Evolutionary conservation across 1,139 yeast species (phyloP).

Genomic region (Pichia sp.): DNA sequence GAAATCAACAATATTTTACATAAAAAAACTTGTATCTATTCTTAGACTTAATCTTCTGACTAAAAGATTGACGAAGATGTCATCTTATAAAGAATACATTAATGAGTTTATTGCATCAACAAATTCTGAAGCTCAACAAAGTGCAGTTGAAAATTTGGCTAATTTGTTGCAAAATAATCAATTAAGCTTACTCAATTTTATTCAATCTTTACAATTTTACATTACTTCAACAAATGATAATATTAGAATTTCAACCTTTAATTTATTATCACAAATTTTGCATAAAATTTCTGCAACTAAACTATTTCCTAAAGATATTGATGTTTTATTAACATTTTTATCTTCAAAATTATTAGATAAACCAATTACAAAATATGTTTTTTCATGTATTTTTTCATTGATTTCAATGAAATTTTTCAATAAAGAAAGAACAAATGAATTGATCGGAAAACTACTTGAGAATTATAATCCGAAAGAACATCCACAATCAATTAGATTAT

Average conservation of each 20-base stretch:
- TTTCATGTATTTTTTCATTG: constrained; percentile 51
- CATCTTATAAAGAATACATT: constrained; percentile 9
- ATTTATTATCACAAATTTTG: constrained; percentile 53
- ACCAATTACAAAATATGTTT: constrained; percentile 44
- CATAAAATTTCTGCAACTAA: constrained; percentile 32
- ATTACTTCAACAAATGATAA: constrained; percentile 63
- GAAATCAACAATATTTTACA: too few relatives aligned
- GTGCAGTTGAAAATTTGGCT: constrained; percentile 2
- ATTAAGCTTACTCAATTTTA: constrained; percentile 11
- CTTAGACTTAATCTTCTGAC: too few relatives aligned
- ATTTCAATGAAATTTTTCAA: constrained; percentile 43
- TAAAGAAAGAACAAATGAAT: constrained; percentile 27
- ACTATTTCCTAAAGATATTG: constrained; percentile 55
- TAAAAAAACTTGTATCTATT: too few relatives aligned
- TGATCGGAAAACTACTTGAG: constrained; percentile 39
- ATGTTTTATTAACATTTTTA: constrained; percentile 61
- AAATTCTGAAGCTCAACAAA: constrained; percentile 3
- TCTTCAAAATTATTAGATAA: constrained; percentile 62
- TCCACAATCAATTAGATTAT: constrained; percentile 60
- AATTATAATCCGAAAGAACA: constrained; percentile 54
- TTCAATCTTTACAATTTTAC: constrained; percentile 26
- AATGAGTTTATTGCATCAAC: constrained; percentile 12
- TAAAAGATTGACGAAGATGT: constrained; percentile 1
- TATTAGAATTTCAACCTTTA: constrained; percentile 48
- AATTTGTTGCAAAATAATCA: constrained; percentile 9